Conservation (phyloP, 306 rosid genomes). For the Cicer bijugum region DNA sequence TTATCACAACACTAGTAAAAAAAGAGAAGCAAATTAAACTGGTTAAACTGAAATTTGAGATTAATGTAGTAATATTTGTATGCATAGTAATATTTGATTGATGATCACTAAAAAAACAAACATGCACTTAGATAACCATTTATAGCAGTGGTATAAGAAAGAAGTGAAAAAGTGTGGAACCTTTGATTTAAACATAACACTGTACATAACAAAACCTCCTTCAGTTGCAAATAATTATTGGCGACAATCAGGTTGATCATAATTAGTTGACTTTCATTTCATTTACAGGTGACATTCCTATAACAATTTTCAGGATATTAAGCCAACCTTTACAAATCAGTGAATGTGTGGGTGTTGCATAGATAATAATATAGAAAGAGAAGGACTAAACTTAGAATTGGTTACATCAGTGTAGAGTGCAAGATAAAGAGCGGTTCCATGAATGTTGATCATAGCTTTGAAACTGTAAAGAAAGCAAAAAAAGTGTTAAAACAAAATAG, state of each 20-base stretch:
- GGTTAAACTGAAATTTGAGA: not conserved
- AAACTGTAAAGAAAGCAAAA: constrained; percentile 24
- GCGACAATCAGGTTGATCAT: too few species aligned
- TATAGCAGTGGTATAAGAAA: not conserved
- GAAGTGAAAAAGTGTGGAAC: constrained; percentile 4
- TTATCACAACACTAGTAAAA: not conserved
- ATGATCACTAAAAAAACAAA: not conserved
- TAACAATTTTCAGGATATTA: not conserved
- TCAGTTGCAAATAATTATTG: too few species aligned
- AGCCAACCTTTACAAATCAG: not conserved
- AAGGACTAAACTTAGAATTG: constrained; percentile 70
- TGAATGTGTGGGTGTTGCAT: too few species aligned
- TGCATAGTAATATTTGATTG: too few species aligned
- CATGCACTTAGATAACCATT: constrained; percentile 13
- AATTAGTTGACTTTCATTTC: too few species aligned
- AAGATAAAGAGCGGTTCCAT: constrained; percentile 61
- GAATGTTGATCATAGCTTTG: constrained; percentile 64
- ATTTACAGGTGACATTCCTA: constrained; percentile 1
- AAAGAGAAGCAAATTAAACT: constrained; percentile 15
- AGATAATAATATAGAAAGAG: constrained; percentile 3
- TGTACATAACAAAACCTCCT: not conserved
- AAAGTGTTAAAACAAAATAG: not conserved
- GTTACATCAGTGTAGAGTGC: constrained; percentile 75
- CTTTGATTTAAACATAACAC: constrained; percentile 6
- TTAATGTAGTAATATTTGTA: too few species aligned